Percentiles rank a stretch among this genome's conserved stretches.
phyloP scores from a whole-genome alignment of 306 rosid genomes.

The Cucurbita argyrosperma region DNA sequence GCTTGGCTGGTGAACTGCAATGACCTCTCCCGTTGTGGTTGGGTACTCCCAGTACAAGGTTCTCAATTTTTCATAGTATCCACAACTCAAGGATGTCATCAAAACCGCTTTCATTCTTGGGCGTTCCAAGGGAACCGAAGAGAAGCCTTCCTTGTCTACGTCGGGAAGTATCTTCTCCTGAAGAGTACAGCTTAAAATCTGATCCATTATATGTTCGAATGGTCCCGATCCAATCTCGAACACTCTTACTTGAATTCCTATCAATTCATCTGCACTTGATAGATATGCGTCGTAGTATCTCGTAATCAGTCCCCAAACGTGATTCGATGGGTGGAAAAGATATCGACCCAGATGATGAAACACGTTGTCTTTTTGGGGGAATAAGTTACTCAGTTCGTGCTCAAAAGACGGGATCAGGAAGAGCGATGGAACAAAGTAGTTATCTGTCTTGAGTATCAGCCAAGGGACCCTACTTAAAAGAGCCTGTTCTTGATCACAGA shows the following conservation, averaged over 20 bases:
- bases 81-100: conserved; percentile 49
- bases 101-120: conserved; percentile 38
- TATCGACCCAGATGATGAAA: conserved; percentile 65
- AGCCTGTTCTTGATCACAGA: conserved; percentile 55
- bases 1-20: conserved; percentile 57
- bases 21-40: conserved; percentile 40
- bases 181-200: conserved; percentile 38
- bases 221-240: conserved; percentile 44
- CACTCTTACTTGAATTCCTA: conserved; percentile 63
- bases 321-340: conserved; percentile 55
- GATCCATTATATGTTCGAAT: conserved; percentile 45
- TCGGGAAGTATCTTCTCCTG: conserved; percentile 44
- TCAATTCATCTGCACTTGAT: conserved; percentile 38
- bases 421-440: conserved; percentile 53
- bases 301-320: conserved; percentile 51
- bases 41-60: conserved; percentile 58
- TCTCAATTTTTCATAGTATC: conserved; percentile 45
- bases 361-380: conserved; percentile 45
- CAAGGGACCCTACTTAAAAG: conserved; percentile 36
- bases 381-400: conserved; percentile 38
- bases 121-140: conserved; percentile 10
- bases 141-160: conserved; percentile 14
- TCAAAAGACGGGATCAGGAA: conserved; percentile 56
- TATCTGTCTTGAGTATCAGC: conserved; percentile 53
- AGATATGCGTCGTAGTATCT: conserved; percentile 54